Evolutionary conservation across 2,329 filamentous ascomycete species (phyloP), one percentile per base, ranked within the genome.

Genomic region (Stemphylium beticola): DNA sequence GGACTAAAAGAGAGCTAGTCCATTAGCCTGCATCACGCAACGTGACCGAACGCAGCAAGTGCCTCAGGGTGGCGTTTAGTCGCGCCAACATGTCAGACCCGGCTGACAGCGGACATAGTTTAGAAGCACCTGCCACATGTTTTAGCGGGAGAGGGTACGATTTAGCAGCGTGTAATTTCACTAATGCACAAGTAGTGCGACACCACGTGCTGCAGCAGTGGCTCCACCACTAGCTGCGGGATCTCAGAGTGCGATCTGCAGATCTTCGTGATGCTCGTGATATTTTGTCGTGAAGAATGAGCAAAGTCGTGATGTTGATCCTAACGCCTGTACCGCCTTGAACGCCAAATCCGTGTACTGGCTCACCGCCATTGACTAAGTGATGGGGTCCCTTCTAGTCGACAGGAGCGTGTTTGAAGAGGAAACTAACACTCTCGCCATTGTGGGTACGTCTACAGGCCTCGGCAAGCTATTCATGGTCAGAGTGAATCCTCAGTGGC

Each of bases 361-460:
- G 47, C 46, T 50, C 39, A 39, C 40, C 56, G 45, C 55, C 42
- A 39, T 45, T 58, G 38, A 44, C 34, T 45, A 42, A 52, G 49
- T 50, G 6, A 20, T 50, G 34, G 12, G 33, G 45, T 46, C 54
- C 24, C 15, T 29, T 46, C 57, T 60, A 66, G 57, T 81, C 79
- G 40, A 78, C 75, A 50, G 86, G 86, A 38, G 85, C 86, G 71
- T 90, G 86, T 61, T 84, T 87, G 76, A 90, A 90, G 46, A 90
- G 77, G 70, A 88, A 89, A 40, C 85, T 88, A 41, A 90, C 87
- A 61, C 83, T 85, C 77, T 86, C 83, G 68, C 85, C 87, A 69
- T 90, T 90, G 75, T 88, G 88, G n/a, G 87, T 90, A 68, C 87
- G 81, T 56, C 87, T 82, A 63, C 89, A 90, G 14, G 87, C 87